A percentile compares a stretch with the other conserved stretches of the same genome.
These are phyloP conservation scores for Xylaria hypoxylon DNA, from an alignment of 2,329 filamentous ascomycete genomes.

Conservation along the genomic window DNA sequence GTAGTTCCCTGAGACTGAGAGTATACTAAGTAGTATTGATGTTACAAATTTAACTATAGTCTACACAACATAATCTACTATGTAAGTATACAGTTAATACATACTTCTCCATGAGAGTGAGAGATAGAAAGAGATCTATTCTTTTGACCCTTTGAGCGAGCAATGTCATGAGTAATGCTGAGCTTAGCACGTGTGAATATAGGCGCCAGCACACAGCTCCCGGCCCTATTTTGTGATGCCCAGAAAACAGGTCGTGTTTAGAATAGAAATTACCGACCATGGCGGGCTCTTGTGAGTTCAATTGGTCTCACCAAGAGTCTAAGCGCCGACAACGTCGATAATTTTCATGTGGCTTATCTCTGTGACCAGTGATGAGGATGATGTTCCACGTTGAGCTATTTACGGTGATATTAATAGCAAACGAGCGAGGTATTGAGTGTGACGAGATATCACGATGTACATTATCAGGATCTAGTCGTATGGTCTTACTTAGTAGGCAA, in stretches of 20 bases:
- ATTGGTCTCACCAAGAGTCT: slow-evolving; percentile 35
- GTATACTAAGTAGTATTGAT: background rate
- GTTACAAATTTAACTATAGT: background rate
- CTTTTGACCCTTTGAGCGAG: background rate
- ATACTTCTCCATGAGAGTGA: background rate
- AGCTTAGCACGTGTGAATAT: slow-evolving; percentile 2
- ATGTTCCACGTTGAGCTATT: slow-evolving; percentile 24
- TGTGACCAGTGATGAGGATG: slow-evolving; percentile 36
- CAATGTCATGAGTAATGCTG: background rate
- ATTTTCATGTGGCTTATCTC: slow-evolving; percentile 32
- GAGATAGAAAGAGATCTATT: background rate
- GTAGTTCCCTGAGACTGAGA: background rate
- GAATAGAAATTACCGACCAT: slow-evolving; percentile 20
- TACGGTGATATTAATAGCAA: slow-evolving; percentile 10
- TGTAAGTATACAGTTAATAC: background rate
- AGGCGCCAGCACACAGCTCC: background rate
- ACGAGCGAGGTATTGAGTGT: slow-evolving; percentile 12
- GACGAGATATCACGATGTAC: slow-evolving; percentile 22
- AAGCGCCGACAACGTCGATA: slow-evolving; percentile 40
- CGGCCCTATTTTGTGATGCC: slow-evolving; percentile 14
- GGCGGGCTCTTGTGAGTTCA: slow-evolving; percentile 25
- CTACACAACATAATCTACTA: background rate
- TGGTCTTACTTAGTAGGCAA: slow-evolving; percentile 17
- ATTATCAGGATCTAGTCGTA: background rate
- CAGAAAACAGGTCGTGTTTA: slow-evolving; percentile 16